Evolutionary conservation across 306 rosid species (phyloP).

Genomic region (Canavalia ensiformis): DNA sequence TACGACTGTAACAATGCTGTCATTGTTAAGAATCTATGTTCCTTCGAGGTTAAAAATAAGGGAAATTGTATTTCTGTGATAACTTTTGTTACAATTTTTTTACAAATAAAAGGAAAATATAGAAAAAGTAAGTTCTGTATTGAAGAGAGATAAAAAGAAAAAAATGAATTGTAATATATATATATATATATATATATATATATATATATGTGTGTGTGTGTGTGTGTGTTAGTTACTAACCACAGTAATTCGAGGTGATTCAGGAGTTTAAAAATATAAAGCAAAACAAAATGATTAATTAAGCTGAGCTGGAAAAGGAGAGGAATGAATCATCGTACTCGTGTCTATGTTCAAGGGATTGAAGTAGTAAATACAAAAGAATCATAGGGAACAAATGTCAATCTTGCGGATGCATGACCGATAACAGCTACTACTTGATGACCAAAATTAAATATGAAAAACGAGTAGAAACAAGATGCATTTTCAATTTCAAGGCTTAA

Average conservation of each 20-base stretch:
- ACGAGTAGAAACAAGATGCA: neutral
- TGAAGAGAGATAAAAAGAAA: neutral
- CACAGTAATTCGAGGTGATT: neutral
- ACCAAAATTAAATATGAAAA: slow-evolving; percentile 9
- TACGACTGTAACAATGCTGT: slow-evolving; percentile 38
- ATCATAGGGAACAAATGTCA: neutral
- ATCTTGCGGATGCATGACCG: neutral
- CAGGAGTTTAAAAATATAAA: slow-evolving; percentile 23
- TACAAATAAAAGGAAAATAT: neutral
- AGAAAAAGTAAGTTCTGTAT: neutral
- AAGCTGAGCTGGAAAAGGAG: slow-evolving; percentile 5
- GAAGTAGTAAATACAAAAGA: neutral
- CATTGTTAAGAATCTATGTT: slow-evolving; percentile 31
- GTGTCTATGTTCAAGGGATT: neutral
- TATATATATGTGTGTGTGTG: neutral
- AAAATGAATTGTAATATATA: neutral
- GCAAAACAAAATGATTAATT: slow-evolving; percentile 24
- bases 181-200: neutral
- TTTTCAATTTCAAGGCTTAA: neutral
- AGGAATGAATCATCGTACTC: neutral
- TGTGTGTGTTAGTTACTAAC: neutral
- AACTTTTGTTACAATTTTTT: no score
- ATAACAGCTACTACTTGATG: neutral
- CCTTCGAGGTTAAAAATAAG: neutral
- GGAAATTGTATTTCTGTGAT: no score